phyloP scores from a whole-genome alignment of 2,329 filamentous ascomycete genomes.

The Colletotrichum spinosum region DNA sequence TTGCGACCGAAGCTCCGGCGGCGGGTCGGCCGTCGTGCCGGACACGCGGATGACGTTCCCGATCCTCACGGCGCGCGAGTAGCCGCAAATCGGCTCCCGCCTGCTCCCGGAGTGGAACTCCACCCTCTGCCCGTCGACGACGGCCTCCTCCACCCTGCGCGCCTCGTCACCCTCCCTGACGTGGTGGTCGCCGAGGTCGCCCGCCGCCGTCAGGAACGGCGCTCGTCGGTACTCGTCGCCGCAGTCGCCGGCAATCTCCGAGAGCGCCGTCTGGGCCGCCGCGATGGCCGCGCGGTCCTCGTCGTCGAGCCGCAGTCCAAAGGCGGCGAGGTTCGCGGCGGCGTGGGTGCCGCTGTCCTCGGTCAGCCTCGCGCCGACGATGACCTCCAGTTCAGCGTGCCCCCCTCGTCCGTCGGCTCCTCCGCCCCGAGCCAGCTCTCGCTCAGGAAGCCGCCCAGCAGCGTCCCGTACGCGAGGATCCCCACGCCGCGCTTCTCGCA shows the following conservation, averaged over 20 bases:
- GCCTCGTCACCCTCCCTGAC: background rate
- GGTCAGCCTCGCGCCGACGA: constrained; percentile 48
- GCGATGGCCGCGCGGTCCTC: constrained; percentile 38
- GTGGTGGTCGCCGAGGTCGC: constrained; percentile 17
- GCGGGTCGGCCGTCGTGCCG: constrained; percentile 26
- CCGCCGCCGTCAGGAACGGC: constrained; percentile 27
- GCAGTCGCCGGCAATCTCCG: constrained; percentile 42
- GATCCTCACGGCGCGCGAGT: constrained; percentile 18
- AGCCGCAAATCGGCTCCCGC: constrained; percentile 24
- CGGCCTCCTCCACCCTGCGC: constrained; percentile 13
- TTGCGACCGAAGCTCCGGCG: background rate
- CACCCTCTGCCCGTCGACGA: constrained; percentile 12
- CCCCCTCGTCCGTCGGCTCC: constrained; percentile 31
- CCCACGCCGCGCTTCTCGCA: constrained; percentile 8
- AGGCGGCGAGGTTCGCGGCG: constrained; percentile 41
- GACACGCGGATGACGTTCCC: constrained; percentile 10
- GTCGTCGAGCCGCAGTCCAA: constrained; percentile 40
- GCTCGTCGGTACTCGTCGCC: constrained; percentile 42
- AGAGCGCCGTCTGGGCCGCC: constrained; percentile 29
- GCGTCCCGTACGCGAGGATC: constrained; percentile 23
- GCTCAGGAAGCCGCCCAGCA: constrained; percentile 38
- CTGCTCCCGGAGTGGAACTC: constrained; percentile 19
- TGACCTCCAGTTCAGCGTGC: constrained; percentile 48
- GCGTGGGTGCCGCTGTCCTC: constrained; percentile 42
- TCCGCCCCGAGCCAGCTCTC: constrained; percentile 40